Base-by-base conservation (phyloP, 2,329 filamentous ascomycete species). In the Pezicula radicicola region DNA sequence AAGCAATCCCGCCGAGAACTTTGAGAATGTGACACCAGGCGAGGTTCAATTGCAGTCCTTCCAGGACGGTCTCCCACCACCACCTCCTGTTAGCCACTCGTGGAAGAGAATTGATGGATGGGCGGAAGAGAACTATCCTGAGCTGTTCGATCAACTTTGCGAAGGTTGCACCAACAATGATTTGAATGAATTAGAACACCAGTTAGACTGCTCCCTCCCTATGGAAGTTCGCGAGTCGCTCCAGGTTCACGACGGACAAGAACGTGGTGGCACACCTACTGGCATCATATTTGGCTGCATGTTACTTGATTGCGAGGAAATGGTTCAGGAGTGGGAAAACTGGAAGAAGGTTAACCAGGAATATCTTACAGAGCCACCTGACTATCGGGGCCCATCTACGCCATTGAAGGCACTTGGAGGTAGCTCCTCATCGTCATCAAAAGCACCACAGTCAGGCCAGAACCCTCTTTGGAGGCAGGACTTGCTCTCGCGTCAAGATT, bases 31-130 rank as follows among this genome's bases (percentile, higher is more conserved):
- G 60, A 84, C 73, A 74, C 83, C 74, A 5, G 89, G 89, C 59
- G 93, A 97, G 70, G 96, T 99, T 56, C 93, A 88, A 61, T 94
- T 99, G 90, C 94, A 97, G 73, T 88, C 88, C 56, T 99, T 99
- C 73, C 85, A 88, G 64, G 92, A 97, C 60, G 94, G 94, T 51
- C 80, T 91, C 21, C 92, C 94, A 2, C 94, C 94, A 3, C 84
- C 94, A 7, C 94, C 94, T 2, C 91, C 94, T 6, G 85, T 96
- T 37, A 71, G 77, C 46, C 92, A 97, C 73, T 96, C 93, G 13
- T 99, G 94, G 94, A 85, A 81, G 68, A 89, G 92, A 70, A 97
- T 99, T 66, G 93, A 97, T 68, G 79, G 81, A 39, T 99, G 94
- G 94, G 81, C 89, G 51, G 94, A 97, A 65, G 89, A 94, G 56